A percentile compares a stretch with the other conserved stretches of the same genome.
phyloP scores from a whole-genome alignment of 148 eudicot species.

The Vaccinium vitisidaea region DNA sequence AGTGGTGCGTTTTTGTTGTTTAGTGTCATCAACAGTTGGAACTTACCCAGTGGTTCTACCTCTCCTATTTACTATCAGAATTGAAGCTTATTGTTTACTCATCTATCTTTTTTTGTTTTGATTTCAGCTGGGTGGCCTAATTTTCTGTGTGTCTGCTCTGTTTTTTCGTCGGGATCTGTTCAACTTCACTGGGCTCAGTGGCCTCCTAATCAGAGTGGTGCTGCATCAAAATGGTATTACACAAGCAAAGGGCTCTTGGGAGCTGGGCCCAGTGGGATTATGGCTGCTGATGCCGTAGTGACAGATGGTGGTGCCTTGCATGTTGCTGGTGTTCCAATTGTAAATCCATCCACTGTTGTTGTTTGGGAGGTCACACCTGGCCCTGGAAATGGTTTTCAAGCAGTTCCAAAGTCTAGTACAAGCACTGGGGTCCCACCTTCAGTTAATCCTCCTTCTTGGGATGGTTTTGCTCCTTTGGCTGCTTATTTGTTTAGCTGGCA shows the following conservation, averaged over 20 bases:
- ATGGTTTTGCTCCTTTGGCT: slow-evolving; percentile 92
- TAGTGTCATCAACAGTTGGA: background rate
- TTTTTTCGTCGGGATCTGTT: slow-evolving; percentile 94
- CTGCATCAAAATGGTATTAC: slow-evolving; percentile 82
- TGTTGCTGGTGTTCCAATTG: slow-evolving; percentile 98
- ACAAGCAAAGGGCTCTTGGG: slow-evolving; percentile 97
- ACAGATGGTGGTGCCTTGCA: slow-evolving; percentile 97
- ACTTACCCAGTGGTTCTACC: background rate
- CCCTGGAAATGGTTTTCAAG: slow-evolving; percentile 89
- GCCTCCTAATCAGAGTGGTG: slow-evolving; percentile 69
- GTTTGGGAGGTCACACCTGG: slow-evolving; percentile 99
- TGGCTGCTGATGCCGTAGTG: slow-evolving; percentile 98
- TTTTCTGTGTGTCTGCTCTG: slow-evolving; percentile 93
- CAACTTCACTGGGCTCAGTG: slow-evolving; percentile 98
- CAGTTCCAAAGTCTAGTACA: slow-evolving; percentile 64
- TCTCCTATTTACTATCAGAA: background rate
- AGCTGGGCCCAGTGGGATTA: slow-evolving; percentile 98
- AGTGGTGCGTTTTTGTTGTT: background rate
- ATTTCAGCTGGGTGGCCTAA: slow-evolving; percentile 98
- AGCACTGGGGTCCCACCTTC: slow-evolving; percentile 75
- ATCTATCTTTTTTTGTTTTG: slow-evolving; percentile 14
- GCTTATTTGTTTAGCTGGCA: slow-evolving; percentile 91
- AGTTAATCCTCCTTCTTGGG: slow-evolving; percentile 82
- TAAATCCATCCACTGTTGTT: slow-evolving; percentile 96
- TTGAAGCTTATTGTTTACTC: background rate